Percentiles rank a stretch among this genome's conserved stretches.
Conservation (phyloP, 164 flowering plant species). For the Paratinospora sagittata region DNA sequence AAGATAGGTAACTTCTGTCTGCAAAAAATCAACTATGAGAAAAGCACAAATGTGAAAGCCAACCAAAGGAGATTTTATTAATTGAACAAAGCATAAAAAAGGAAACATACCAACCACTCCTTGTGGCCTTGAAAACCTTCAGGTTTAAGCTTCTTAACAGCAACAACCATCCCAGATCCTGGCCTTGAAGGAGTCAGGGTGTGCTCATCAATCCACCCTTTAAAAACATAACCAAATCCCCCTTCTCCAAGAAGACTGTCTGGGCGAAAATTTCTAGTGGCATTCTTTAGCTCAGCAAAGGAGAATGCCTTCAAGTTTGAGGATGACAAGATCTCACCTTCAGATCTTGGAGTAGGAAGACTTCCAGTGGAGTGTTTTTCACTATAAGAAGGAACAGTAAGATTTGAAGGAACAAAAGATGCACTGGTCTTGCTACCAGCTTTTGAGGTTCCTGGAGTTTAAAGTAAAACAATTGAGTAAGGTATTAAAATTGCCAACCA, state of each 20-base stretch:
- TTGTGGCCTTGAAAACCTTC: slow-evolving; percentile 85
- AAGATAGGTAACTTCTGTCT: slow-evolving; percentile 86
- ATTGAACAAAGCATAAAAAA: neutral
- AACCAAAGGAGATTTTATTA: too few relatives aligned
- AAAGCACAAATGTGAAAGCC: neutral
- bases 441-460: slow-evolving; percentile 38
- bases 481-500: neutral
- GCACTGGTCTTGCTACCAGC: slow-evolving; percentile 28
- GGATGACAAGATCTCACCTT: slow-evolving; percentile 62
- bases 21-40: slow-evolving; percentile 21
- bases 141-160: slow-evolving; percentile 83
- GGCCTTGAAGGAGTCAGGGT: slow-evolving; percentile 58
- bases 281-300: slow-evolving; percentile 63
- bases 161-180: slow-evolving; percentile 72
- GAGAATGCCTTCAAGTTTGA: slow-evolving; percentile 59
- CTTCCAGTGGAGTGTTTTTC: slow-evolving; percentile 14
- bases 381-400: slow-evolving; percentile 33
- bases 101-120: slow-evolving; percentile 27
- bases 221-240: slow-evolving; percentile 82
- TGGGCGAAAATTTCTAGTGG: slow-evolving; percentile 78
- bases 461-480: neutral
- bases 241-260: slow-evolving; percentile 89
- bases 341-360: slow-evolving; percentile 65
- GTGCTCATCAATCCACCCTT: slow-evolving; percentile 87
- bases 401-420: slow-evolving; percentile 39